These are phyloP conservation scores for Westerdykella ornata DNA, from an alignment of 2,329 filamentous ascomycete genomes.

Conservation along the genomic window DNA sequence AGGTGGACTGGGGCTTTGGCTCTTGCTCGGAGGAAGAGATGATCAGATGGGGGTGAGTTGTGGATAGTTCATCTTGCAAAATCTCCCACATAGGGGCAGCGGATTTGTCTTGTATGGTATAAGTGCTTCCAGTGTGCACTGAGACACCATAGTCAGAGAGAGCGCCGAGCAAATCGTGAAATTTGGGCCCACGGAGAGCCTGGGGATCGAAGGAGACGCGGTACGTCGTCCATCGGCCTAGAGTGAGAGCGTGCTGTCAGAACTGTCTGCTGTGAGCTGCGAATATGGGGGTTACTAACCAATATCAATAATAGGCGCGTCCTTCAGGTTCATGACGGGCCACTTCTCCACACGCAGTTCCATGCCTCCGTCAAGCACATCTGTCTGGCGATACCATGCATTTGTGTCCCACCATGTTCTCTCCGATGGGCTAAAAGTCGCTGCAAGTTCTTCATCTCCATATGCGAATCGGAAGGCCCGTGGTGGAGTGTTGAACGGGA, in stretches of 20 bases:
- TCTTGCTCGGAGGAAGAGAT: background rate
- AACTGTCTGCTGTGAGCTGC: conserved; percentile 1
- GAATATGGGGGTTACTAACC: conserved; percentile 35
- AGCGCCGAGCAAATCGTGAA: conserved; percentile 45
- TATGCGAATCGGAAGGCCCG: conserved; percentile 39
- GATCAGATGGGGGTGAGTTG: conserved; percentile 19
- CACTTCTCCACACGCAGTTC: conserved; percentile 11
- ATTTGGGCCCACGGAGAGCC: conserved; percentile 29
- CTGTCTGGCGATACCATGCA: conserved; percentile 58
- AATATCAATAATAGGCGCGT: conserved; percentile 52
- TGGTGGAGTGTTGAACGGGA: conserved; percentile 37
- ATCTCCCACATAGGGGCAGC: conserved; percentile 18
- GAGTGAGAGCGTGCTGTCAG: conserved; percentile 1
- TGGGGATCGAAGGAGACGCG: conserved; percentile 43
- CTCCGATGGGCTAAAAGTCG: conserved; percentile 25
- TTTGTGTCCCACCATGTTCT: conserved; percentile 51
- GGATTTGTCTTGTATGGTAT: conserved; percentile 34
- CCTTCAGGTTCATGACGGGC: conserved; percentile 37
- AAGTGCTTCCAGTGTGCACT: conserved; percentile 40
- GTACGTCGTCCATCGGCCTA: conserved; percentile 59
- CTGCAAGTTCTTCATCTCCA: conserved; percentile 36
- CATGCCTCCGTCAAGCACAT: conserved; percentile 46
- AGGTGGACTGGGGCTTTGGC: conserved; percentile 5
- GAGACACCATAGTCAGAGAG: conserved; percentile 68
- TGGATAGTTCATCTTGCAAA: conserved; percentile 25